Evolutionary conservation across 345 rosid species (phyloP).

Genomic region (Bruguiera gymnorhiza): DNA sequence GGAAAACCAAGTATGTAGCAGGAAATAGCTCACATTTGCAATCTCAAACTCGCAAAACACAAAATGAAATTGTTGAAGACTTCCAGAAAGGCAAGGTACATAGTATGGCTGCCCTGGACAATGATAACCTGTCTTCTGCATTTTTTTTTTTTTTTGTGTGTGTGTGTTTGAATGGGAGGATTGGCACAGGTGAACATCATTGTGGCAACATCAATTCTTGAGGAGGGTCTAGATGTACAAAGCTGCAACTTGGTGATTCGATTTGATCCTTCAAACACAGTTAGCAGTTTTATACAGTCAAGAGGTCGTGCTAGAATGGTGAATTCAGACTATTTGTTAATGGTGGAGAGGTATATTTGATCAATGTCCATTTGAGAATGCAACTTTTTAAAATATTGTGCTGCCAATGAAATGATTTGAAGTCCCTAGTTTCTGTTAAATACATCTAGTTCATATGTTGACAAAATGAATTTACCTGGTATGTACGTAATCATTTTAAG

Average conservation of each 20-base stretch:
- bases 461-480: not conserved
- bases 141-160: not conserved
- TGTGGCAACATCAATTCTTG: slow-evolving; percentile 91
- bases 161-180: slow-evolving; percentile 7
- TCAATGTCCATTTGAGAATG: not conserved
- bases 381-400: not conserved
- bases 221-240: slow-evolving; percentile 94
- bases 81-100: slow-evolving; percentile 73
- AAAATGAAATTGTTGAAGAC: slow-evolving; percentile 73
- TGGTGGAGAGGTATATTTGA: slow-evolving; percentile 54
- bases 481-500: not conserved
- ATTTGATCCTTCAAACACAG: slow-evolving; percentile 77
- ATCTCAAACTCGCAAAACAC: slow-evolving; percentile 56
- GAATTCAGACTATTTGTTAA: slow-evolving; percentile 72
- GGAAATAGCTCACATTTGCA: slow-evolving; percentile 62
- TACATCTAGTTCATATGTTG: not conserved
- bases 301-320: slow-evolving; percentile 94
- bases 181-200: slow-evolving; percentile 68
- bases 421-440: not conserved
- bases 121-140: slow-evolving; percentile 1
- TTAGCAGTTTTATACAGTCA: slow-evolving; percentile 96
- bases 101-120: not conserved
- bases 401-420: not conserved
- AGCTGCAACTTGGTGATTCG: slow-evolving; percentile 80
- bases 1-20: slow-evolving; percentile 68